Evolutionary conservation across 306 rosid genomes (phyloP), one percentile per base, ranked within the genome.

Genomic region (Sphenostylis stenocarpa): DNA sequence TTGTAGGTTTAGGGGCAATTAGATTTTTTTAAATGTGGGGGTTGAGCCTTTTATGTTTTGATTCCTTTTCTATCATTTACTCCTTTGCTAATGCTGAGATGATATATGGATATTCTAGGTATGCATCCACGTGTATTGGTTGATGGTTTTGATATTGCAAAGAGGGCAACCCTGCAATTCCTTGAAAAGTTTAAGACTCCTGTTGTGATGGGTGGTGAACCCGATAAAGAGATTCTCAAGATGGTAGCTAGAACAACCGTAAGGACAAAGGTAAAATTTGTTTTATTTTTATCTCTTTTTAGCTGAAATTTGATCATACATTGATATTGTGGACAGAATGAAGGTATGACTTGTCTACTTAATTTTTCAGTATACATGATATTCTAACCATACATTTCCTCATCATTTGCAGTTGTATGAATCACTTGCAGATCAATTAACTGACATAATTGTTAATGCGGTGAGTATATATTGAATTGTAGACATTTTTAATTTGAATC

Each of bases 41-140:
- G 38, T 44, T 45, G 49, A 19, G 47, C 49, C n/a, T 36, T 58
- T 68, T 26, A 52, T 7, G 16, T 64, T 73, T n/a, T 11, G 24
- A 6, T 48, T 8, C 8, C 19, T 24, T 20, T 6, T 52, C 16
- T 3, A 19, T 47, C 7, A 28, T 63, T 62, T 26, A 9, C 56
- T 2, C 70, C 21, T 28, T 11, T n/a, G 19, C 5, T 19, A 71
- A 62, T 53, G 29, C 12, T 45, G 38, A 33, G 45, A 43, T 15
- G 65, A 47, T 53, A 15, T 71, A 56, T 72, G 56, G 6, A 75
- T 82, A 57, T 58, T 87, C 19, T 64, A 95, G 99, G 99, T 57
- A 92, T 95, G 97, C 99, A 95, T 90, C 99, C 99, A 17, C 97
- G 99, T 28, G 91, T 95, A 10, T 73, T 95, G 80, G 97, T 95